Conservation (phyloP, 768 basidiomycete species). For the Hericium coralloides region DNA sequence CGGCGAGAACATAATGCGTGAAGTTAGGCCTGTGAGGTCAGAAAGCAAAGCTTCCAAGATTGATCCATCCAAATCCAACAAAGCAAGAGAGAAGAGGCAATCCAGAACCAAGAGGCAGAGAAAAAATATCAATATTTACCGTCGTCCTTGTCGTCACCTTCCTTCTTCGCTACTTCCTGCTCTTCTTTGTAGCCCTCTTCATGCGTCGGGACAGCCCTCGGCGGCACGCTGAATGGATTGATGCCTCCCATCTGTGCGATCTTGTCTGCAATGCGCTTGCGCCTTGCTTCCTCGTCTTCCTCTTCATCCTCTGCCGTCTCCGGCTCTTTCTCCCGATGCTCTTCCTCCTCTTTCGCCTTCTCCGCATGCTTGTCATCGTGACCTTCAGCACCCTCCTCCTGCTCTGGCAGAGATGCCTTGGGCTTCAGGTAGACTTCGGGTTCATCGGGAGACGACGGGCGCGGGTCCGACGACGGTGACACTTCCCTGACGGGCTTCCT, state of each 20-base stretch:
- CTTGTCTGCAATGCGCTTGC: slow-evolving; percentile 49
- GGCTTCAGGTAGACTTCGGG: background rate
- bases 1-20: no score
- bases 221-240: slow-evolving; percentile 40
- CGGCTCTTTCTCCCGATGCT: slow-evolving; percentile 42
- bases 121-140: slow-evolving; percentile 35
- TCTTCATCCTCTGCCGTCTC: slow-evolving; percentile 24
- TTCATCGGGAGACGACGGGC: slow-evolving; percentile 1
- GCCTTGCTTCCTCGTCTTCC: slow-evolving; percentile 45
- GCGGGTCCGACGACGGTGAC: slow-evolving; percentile 3
- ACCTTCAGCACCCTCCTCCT: background rate
- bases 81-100: background rate
- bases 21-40: no score
- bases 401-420: background rate
- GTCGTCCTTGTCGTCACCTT: slow-evolving; percentile 20
- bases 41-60: no score
- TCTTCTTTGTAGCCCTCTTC: background rate
- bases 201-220: slow-evolving; percentile 3
- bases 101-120: background rate
- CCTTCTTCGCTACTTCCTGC: slow-evolving; percentile 7
- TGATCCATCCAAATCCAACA: background rate
- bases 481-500: background rate
- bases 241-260: slow-evolving; percentile 55
- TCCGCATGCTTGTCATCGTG: background rate
- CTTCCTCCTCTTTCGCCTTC: slow-evolving; percentile 18